phyloP scores from a whole-genome alignment of 148 eudicot species.

The Chenopodium album region DNA sequence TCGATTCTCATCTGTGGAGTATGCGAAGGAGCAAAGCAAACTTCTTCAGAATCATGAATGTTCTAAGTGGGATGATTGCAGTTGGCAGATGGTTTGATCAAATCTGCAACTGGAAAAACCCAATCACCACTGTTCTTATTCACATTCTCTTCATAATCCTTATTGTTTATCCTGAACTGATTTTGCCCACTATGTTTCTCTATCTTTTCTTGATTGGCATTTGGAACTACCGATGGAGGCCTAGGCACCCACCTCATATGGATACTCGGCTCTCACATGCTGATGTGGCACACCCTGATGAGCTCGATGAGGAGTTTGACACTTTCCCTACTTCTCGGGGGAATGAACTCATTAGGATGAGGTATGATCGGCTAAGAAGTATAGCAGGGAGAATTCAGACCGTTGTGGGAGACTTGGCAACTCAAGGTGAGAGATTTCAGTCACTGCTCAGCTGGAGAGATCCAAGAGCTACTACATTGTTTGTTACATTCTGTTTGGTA shows the following conservation, averaged over 20 bases:
- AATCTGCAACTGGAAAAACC: conserved; percentile 59
- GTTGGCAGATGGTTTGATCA: conserved; percentile 65
- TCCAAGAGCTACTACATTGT: conserved; percentile 52
- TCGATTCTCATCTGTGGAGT: conserved; percentile 69
- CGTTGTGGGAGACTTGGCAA: conserved; percentile 57
- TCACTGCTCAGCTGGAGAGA: conserved; percentile 57
- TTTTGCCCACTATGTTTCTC: conserved; percentile 52
- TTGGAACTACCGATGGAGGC: conserved; percentile 58
- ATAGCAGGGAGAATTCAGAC: conserved; percentile 62
- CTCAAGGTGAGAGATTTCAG: conserved; percentile 55
- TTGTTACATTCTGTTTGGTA: conserved; percentile 45
- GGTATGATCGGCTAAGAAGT: conserved; percentile 57
- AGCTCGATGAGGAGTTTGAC: conserved; percentile 59
- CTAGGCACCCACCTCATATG: conserved; percentile 62
- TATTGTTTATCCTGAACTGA: conserved; percentile 53
- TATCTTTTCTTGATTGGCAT: conserved; percentile 51
- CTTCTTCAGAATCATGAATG: conserved; percentile 54
- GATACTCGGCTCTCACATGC: conserved; percentile 59
- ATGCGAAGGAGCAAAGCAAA: conserved; percentile 71
- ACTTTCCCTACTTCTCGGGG: conserved; percentile 45
- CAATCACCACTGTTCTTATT: conserved; percentile 48
- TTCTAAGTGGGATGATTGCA: conserved; percentile 45
- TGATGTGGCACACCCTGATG: conserved; percentile 45
- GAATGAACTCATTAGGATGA: conserved; percentile 44
- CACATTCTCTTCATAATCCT: conserved; percentile 50